Percentiles rank a stretch among this genome's conserved stretches.
Conservation (phyloP, 441 rosid genomes). For the Corymbia calophylla region DNA sequence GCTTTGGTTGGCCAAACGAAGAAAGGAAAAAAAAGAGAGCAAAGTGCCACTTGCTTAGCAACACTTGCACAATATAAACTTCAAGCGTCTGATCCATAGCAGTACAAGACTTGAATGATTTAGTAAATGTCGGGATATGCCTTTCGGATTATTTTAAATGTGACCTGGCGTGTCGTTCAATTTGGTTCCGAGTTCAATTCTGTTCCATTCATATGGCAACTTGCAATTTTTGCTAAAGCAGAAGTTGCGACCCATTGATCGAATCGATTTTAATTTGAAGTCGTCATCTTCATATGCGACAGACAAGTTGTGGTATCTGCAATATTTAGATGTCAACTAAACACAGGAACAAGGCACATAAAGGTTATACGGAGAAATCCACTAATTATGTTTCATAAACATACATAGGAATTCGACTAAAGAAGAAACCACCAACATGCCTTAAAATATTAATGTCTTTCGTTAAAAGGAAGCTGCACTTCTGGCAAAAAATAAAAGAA, state of each 20-base stretch:
- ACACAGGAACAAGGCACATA: neutral
- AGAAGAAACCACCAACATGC: neutral
- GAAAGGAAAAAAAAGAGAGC: neutral
- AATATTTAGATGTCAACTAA: neutral
- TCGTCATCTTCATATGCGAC: neutral
- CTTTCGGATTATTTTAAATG: neutral
- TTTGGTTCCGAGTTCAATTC: neutral
- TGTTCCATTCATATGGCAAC: neutral
- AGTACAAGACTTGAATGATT: neutral
- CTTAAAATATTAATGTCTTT: neutral
- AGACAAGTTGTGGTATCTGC: neutral
- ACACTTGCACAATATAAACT: neutral
- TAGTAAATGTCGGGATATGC: neutral
- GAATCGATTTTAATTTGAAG: neutral
- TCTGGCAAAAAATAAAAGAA: neutral
- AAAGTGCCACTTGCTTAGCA: neutral
- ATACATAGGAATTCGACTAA: neutral
- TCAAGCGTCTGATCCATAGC: neutral
- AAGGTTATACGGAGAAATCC: neutral
- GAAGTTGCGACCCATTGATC: neutral
- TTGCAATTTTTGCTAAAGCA: neutral
- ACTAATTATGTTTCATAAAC: neutral
- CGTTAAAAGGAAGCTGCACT: neutral
- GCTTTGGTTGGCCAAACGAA: neutral
- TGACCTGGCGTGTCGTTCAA: neutral